Evolutionary conservation across 2,329 filamentous ascomycete genomes (phyloP), one percentile per base, ranked within the genome.

Genomic region (Zasmidium citrigriseum): DNA sequence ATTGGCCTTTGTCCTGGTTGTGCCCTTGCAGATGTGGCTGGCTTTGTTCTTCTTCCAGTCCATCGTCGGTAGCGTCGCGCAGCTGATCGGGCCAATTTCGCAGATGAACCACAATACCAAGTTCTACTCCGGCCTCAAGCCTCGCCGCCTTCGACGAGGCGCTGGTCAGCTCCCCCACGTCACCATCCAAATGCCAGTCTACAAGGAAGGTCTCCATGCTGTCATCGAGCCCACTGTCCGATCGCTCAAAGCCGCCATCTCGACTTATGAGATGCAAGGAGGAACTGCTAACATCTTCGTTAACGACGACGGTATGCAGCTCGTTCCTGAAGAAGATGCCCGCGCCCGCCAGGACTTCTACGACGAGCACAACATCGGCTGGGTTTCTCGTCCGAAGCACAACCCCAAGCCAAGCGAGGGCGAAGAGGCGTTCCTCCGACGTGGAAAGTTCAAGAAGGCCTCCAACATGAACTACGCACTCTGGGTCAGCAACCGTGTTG

Each of bases 381-480:
- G 79, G 78, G 77, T 79, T 11, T 72, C 79, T 4, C 75, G 79
- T 29, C 79, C 78, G 7, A 76, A 75, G 64, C 77, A 81, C 64
- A 81, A 83, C 67, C 74, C 82, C 21, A 81, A 82, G 63, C 78
- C 80, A 27, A 75, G 76, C 2, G 78, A 84, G 24, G 78, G 78
- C 48, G 74, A 79, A 48, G 73, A 73, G n/a, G 72, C 75, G 1
- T 86, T 83, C 64, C 59, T 80, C 20, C 79, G 84, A 56, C 79
- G 79, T 47, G 86, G 86, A 60, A 88, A 88, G 71, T 89, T 89
- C 77, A 89, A 89, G 76, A 89, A 89, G 74, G 86, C 86, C 2
- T 88, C 86, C 25, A 89, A 89, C 76, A 89, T 89, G 86, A 89
- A 89, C 73, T 89, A 87, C 68, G 85, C 82, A 7, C 78, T 89